Evolutionary conservation across 805 yeast species (phyloP), one percentile per base, ranked within the genome.

Genomic region (Starmerella sirachaensis): DNA sequence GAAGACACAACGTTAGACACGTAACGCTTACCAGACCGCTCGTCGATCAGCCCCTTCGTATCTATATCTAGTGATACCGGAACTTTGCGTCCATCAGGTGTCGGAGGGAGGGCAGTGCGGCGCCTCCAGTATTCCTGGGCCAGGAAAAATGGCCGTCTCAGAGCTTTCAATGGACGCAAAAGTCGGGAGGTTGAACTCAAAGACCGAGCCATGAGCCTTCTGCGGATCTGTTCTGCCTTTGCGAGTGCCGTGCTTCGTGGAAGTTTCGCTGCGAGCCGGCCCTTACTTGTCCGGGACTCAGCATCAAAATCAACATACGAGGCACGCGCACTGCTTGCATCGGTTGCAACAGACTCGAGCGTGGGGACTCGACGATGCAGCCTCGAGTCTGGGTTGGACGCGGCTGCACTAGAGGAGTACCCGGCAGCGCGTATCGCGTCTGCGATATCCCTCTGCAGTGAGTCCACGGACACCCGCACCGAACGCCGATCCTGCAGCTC

Each of bases 1-100:
- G 96, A 85, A 0, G 93, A 81, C 42, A 91, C 78, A 20, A 67
- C 50, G 57, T 91, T 91, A 41, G 68, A 57, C 38, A 68, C 51
- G 56, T 78, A 88, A 0, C 83, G 75, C 29, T 56, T 65, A 5
- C 65, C 58, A 5, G 68, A 71, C 43, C 95, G 66, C 53, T 79
- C 91, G 57, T 88, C 97, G 25, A 78, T 59, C 2, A 62, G 54
- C 19, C 35, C 29, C 17, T 43, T 42, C 7, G 49, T 47, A 46
- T 24, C 53, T 56, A 2, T 7, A 5, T 9, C 57, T 17, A 65
- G 59, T 37, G 66, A 60, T 6, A 84, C 55, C 0, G 94, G 94
- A n/a, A 86, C 70, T 24, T 66, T 62, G 43, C 97, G 64, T 2
- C 96, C 96, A 31, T 74, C 68, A 29, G 64, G 66, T 0, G 91